Conservation (phyloP, 768 basidiomycete genomes). For the Termitomyces sp. region DNA sequence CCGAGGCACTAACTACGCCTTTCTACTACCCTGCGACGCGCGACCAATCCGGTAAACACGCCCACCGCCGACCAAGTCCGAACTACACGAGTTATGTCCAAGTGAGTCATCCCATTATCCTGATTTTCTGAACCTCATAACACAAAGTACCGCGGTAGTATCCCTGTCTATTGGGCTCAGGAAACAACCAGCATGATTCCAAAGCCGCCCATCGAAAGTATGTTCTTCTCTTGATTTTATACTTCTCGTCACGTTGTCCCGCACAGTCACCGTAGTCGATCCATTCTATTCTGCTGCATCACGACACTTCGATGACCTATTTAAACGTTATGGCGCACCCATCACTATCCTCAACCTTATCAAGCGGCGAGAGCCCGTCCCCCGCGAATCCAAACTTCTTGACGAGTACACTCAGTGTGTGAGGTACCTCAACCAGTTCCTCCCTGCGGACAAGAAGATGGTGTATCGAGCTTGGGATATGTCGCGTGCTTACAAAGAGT, state of each 20-base stretch:
- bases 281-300: conserved; percentile 94
- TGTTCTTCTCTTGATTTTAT: conserved; percentile 19
- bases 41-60: conserved; percentile 23
- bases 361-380: conserved; percentile 74
- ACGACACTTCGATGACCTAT: conserved; percentile 87
- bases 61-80: conserved; percentile 60
- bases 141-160: conserved; percentile 81
- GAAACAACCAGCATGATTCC: conserved; percentile 88
- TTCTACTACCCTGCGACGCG: conserved; percentile 68
- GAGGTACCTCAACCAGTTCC: conserved; percentile 89
- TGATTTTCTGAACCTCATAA: neutral
- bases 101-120: conserved; percentile 27
- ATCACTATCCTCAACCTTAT: conserved; percentile 92
- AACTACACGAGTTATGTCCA: conserved; percentile 96
- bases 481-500: conserved; percentile 93
- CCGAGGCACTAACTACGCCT: conserved; percentile 82
- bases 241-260: neutral
- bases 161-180: conserved; percentile 96
- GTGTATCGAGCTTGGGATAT: conserved; percentile 95
- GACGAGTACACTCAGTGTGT: conserved; percentile 93
- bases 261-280: conserved; percentile 82
- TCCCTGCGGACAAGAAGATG: conserved; percentile 83
- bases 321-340: conserved; percentile 84
- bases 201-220: conserved; percentile 94
- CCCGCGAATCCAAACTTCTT: conserved; percentile 85